Conservation (phyloP, 768 basidiomycete genomes). For the Imleria badia region DNA sequence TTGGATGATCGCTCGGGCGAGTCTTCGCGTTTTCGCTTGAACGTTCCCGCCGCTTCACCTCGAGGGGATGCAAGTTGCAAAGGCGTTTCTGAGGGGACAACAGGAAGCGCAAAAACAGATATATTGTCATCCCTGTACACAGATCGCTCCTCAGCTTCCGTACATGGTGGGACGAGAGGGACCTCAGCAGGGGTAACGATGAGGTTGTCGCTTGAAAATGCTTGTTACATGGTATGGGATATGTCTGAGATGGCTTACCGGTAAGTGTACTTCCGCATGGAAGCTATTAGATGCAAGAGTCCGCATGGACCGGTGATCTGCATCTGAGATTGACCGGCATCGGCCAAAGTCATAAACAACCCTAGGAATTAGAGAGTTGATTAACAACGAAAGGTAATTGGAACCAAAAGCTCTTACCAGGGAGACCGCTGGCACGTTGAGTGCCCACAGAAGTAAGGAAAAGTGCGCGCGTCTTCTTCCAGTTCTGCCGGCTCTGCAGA, state of each 20-base stretch:
- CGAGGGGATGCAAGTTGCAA: not conserved
- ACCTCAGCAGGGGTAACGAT: constrained; percentile 47
- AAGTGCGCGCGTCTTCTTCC: constrained; percentile 65
- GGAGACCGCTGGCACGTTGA: constrained; percentile 66
- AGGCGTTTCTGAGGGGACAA: constrained; percentile 30
- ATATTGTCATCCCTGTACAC: constrained; percentile 64
- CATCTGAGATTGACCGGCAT: constrained; percentile 58
- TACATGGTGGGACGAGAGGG: constrained; percentile 25
- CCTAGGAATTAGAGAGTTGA: constrained; percentile 41
- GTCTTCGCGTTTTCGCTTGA: constrained; percentile 46
- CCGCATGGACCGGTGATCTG: constrained; percentile 73
- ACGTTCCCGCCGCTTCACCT: not conserved
- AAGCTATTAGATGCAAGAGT: constrained; percentile 65
- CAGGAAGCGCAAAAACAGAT: constrained; percentile 60
- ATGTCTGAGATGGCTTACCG: constrained; percentile 43
- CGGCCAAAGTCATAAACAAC: constrained; percentile 76
- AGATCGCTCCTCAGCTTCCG: constrained; percentile 34
- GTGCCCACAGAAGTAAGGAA: constrained; percentile 71
- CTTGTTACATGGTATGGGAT: not conserved
- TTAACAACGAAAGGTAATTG: not conserved
- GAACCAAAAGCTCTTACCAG: constrained; percentile 48
- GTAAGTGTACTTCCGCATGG: constrained; percentile 64
- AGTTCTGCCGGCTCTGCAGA: constrained; percentile 61
- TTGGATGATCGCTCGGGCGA: constrained; percentile 42
- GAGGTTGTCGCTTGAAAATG: constrained; percentile 46